Base-by-base conservation (phyloP, 2,329 filamentous ascomycete species). In the Fusarium nodosum region DNA sequence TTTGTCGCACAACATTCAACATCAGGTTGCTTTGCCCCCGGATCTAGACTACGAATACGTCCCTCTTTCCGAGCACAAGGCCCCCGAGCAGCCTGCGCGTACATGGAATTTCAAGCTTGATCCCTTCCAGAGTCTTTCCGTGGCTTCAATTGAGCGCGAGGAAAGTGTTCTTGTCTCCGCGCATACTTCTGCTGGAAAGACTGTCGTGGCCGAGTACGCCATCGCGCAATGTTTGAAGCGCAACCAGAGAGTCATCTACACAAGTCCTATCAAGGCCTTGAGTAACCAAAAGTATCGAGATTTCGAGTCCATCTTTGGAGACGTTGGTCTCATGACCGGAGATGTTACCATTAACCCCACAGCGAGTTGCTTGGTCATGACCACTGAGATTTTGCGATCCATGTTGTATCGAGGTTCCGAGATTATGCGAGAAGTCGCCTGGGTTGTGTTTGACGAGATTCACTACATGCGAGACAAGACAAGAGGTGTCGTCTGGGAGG, bases 311-410 rank as follows among this genome's bases (percentile, higher is more conserved):
- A 93, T 97, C 62, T 99, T 99, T 82, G 95, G 94, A 62, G 96
- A 99, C 77, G 95, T 97, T 53, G 96, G 96, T 61, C 85, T 99
- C 66, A 98, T 99, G 95, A 99, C 96, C 7, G 96, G 96, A 76
- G 96, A 99, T 87, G 95, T 98, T 68, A 99, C 96, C 26, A 99
- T 99, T 81, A 99, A 99, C 79, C 97, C 97, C 6, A 98, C 96
- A 5, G 96, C 96, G 16, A 98, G 94, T 64, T 99, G 96, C 79
- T 84, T 99, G 61, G 96, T 99, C 76, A 99, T 99, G 96, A 99
- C 96, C 1, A 99, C 96, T 1, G 96, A 99, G 83, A 99, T 99
- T 93, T 81, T 99, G 77, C 91, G 96, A 50, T 98, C 95, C 20
- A 99, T 99, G 96, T 79, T 99, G 81, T 99, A 99, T 80, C 89